Evolutionary conservation across 176 grass and related monocot genomes (phyloP).

Genomic region (Rhynchospora breviuscula): DNA sequence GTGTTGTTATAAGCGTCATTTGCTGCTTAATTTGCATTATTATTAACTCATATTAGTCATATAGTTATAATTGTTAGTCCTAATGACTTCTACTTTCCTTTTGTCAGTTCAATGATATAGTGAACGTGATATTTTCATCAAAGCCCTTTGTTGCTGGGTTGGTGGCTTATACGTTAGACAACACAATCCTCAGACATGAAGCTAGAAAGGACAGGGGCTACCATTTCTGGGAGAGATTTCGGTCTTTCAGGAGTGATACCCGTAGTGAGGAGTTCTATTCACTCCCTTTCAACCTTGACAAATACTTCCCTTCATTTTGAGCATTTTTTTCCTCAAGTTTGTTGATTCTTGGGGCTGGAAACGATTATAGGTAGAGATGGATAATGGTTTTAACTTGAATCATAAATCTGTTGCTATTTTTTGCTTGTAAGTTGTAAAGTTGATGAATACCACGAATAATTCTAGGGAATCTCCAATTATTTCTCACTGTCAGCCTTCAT

Average conservation of each 20-base stretch:
- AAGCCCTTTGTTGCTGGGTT: slow-evolving; percentile 70
- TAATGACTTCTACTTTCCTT: background rate
- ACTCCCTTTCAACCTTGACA: slow-evolving; percentile 80
- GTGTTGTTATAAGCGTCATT: background rate
- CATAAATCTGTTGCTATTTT: slow-evolving; percentile 5
- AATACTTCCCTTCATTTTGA: slow-evolving; percentile 88
- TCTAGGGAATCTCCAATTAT: background rate
- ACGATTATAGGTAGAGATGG: background rate
- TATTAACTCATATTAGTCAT: background rate
- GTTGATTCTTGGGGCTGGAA: background rate
- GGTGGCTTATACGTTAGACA: slow-evolving; percentile 71
- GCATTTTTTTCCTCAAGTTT: background rate
- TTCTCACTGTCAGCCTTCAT: background rate
- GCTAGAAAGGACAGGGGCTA: slow-evolving; percentile 49
- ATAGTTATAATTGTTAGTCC: background rate
- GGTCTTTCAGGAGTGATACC: slow-evolving; percentile 63
- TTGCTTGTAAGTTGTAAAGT: slow-evolving; percentile 29
- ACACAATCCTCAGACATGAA: slow-evolving; percentile 59
- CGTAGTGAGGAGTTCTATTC: slow-evolving; percentile 95
- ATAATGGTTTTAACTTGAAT: background rate
- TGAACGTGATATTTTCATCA: slow-evolving; percentile 82
- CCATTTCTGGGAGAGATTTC: slow-evolving; percentile 93
- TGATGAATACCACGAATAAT: slow-evolving; percentile 12
- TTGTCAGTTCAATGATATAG: slow-evolving; percentile 89
- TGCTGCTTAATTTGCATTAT: no score